Evolutionary conservation across 331 rosid genomes (phyloP).

Genomic region (Quercus tomentella): DNA sequence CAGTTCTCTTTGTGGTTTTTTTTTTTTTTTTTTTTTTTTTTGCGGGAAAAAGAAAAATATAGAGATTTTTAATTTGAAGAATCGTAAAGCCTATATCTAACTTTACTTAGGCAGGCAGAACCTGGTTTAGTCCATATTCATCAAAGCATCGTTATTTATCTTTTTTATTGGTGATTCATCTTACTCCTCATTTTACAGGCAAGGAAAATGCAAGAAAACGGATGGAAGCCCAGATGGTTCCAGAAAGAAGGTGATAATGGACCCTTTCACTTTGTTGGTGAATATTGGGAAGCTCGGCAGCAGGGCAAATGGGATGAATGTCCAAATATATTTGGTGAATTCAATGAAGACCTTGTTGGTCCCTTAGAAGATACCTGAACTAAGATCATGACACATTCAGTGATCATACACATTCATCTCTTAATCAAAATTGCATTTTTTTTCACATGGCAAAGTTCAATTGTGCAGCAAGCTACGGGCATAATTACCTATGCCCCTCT

Average conservation of each 20-base stretch:
- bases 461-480: too few relatives aligned
- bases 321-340: conserved; percentile 84
- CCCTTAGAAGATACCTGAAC: conserved; percentile 34
- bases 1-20: neutral
- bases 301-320: conserved; percentile 71
- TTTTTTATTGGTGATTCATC: neutral
- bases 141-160: neutral
- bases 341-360: conserved; percentile 36
- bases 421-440: neutral
- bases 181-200: conserved; percentile 42
- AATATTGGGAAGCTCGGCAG: conserved; percentile 83
- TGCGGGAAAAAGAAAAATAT: neutral
- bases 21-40: too few relatives aligned
- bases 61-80: neutral
- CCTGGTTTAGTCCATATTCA: neutral
- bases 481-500: neutral
- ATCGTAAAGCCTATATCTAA: neutral
- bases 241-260: conserved; percentile 60
- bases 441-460: neutral
- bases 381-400: too few relatives aligned
- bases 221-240: conserved; percentile 94
- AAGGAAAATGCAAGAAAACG: conserved; percentile 84
- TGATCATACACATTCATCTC: neutral
- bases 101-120: neutral
- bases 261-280: conserved; percentile 62